Evolutionary conservation across 2,329 filamentous ascomycete genomes (phyloP), one percentile per base, ranked within the genome.

Genomic region (Blumeriella jaapii): DNA sequence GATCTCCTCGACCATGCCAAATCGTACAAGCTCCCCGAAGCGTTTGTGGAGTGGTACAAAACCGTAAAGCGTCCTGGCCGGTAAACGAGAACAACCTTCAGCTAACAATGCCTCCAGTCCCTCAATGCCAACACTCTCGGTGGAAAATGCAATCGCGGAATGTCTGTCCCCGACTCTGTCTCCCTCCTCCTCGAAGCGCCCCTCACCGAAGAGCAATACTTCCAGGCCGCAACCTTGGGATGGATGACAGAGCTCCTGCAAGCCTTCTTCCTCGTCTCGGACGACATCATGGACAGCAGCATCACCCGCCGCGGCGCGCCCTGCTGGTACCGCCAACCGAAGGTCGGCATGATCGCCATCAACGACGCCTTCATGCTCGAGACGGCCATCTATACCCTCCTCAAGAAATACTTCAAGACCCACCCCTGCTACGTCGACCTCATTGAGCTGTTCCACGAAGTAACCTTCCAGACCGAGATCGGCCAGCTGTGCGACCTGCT

Each of bases 241-340:
- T 98, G 91, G 91, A 77, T 94, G 72, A 93, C 93, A 45, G 91
- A 98, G 71, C 76, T 98, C 31, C 81, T 98, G 20, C 91, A 98
- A 67, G 89, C 91, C 48, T 96, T 95, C 71, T 96, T 98, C 75
- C 77, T 98, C 40, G 91, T 98, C 47, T 86, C 84, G 28, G 91
- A 98, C 64, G 91, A 98, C 61, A 95, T 98, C 55, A 98, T 98
- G 91, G 91, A 98, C 65, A 64, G 72, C 53, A 93, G 82, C 60
- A 91, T 94, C 61, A 98, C 91, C 38, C 86, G 91, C 42, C 85
- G 91, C 49, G 87, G 89, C 44, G 75, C 81, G 63, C 87, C 91
- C 26, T 98, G 91, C 69, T 98, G 91, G 91, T 98, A 96, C 67
- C 80, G 81, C 42, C 79, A 85, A 48, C 75, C 83, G 19, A 77